Base-by-base conservation (phyloP, 371 early-diverging fungal species). In the Capillidium heterosporum region DNA sequence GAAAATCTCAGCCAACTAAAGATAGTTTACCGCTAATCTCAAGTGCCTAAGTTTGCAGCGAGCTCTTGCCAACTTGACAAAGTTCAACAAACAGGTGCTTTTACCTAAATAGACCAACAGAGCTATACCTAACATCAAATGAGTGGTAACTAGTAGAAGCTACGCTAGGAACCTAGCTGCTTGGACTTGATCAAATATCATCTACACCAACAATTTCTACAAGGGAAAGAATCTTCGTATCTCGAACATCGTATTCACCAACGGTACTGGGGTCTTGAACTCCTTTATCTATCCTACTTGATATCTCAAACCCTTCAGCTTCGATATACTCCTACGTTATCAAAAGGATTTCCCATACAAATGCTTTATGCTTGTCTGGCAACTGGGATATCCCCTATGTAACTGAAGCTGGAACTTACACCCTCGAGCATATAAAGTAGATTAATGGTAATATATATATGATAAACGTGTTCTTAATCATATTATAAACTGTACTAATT, bases 111-210 rank as follows among this genome's bases (percentile, higher is more conserved):
- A 15, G 19, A 42, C 15, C n/a, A n/a, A n/a, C n/a, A n/a, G n/a
- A n/a, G 5, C 19, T 10, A 2, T 7, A 4, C 35, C 4, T 31
- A 54, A 63, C 8, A 66, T 75, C 29, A 80, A 76, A 57, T 82
- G 83, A 75, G 74, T 85, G 13, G 67, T 73, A 0, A 67, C 73
- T 4, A 85, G 88, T 26, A 82, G 82, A 26, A 80, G 80, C 10
- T 87, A 84, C 61, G 68, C 80, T 27, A 85, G 82, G 0, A 82
- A 75, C 56, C 58, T 85, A 11, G 82, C 84, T 5, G 78, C 77
- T 0, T 87, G 85, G 85, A 68, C 78, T 59, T 71, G 10, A 24
- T 39, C 53, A 31, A 5, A 44, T 17, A 49, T 49, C 24, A 17
- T 24, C 3, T 8, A 17, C 15, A 53, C 39, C 35, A 53, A 53